Percentiles rank a stretch among this genome's conserved stretches.
Evolutionary conservation across 2,329 filamentous ascomycete genomes (phyloP).

Genomic region (Penicillium digitatum): DNA sequence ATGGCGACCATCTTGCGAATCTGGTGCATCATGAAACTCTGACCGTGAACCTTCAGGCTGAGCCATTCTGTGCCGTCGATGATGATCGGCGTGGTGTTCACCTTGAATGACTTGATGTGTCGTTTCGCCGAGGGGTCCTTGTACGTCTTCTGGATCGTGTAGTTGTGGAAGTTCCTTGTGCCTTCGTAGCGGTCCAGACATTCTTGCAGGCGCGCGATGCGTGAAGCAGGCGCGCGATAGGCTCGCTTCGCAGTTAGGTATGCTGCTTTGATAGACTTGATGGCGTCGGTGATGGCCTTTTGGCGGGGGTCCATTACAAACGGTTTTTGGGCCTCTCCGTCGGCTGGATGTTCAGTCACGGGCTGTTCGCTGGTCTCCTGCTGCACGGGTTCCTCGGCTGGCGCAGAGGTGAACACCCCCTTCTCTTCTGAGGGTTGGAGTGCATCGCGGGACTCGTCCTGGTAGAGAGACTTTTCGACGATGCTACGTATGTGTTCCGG

Average conservation of each 20-base stretch:
- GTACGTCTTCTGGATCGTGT: conserved; percentile 83
- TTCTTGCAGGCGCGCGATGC: conserved; percentile 70
- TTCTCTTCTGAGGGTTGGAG: conserved; percentile 18
- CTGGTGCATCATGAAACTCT: conserved; percentile 99
- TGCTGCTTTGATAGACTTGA: conserved; percentile 72
- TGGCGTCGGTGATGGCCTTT: conserved; percentile 58
- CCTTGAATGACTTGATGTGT: conserved; percentile 86
- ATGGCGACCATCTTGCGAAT: conserved; percentile 99
- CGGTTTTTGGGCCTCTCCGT: conserved; percentile 9
- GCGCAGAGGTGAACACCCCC: conserved; percentile 10
- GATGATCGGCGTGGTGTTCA: conserved; percentile 70
- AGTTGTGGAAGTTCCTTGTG: conserved; percentile 94
- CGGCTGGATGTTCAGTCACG: conserved; percentile 1
- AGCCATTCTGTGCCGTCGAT: conserved; percentile 95
- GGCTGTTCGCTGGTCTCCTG: conserved; percentile 11
- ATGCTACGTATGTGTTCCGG: conserved; percentile 42
- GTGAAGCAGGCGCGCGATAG: conserved; percentile 72
- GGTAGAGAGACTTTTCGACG: conserved; percentile 40
- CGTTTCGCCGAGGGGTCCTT: conserved; percentile 81
- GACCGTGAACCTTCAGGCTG: conserved; percentile 90
- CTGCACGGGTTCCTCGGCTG: not conserved
- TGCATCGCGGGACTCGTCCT: conserved; percentile 33
- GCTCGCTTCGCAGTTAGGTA: conserved; percentile 78
- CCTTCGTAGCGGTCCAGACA: conserved; percentile 73
- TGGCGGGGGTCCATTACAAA: conserved; percentile 28